phyloP scores from a whole-genome alignment of 306 rosid genomes.

The Medicago ruthenica region DNA sequence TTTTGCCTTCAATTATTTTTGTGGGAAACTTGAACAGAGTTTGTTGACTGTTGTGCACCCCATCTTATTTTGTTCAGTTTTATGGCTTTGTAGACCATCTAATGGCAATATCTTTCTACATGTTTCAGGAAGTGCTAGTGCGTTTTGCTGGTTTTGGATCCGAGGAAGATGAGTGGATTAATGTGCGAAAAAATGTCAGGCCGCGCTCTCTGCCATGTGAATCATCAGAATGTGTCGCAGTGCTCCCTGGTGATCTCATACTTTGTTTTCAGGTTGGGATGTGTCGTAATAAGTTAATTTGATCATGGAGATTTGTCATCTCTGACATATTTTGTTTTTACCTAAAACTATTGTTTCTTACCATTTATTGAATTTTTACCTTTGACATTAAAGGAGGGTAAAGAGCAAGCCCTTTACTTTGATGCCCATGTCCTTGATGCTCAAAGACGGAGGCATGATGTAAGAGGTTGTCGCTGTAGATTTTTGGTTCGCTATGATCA shows the following conservation, averaged over 20 bases:
- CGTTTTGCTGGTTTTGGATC: conserved; percentile 95
- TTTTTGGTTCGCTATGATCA: conserved; percentile 97
- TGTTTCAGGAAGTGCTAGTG: conserved; percentile 82
- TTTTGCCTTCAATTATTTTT: conserved; percentile 29
- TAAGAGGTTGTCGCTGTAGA: conserved; percentile 99
- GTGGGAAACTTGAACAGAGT: conserved; percentile 2
- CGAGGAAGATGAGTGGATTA: conserved; percentile 98
- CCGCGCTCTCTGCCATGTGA: conserved; percentile 98
- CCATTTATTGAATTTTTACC: conserved; percentile 26
- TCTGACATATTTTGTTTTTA: conserved; percentile 18
- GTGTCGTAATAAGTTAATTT: conserved; percentile 36
- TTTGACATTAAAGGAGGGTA: conserved; percentile 78
- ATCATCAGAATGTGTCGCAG: conserved; percentile 97
- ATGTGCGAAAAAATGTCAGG: conserved; percentile 78
- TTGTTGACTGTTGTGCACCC: neutral
- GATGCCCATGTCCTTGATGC: conserved; percentile 99
- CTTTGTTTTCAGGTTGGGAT: conserved; percentile 92
- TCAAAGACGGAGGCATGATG: conserved; percentile 97
- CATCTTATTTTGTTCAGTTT: conserved; percentile 20
- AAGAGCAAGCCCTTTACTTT: conserved; percentile 97
- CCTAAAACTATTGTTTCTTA: conserved; percentile 5
- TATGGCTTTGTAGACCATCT: conserved; percentile 24
- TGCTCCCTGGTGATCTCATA: conserved; percentile 95
- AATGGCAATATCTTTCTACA: conserved; percentile 32
- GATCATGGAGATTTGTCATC: conserved; percentile 28